A percentile compares a stretch with the other conserved stretches of the same genome.
Conservation (phyloP, 78 protist species). For the Cavenderia fasciculata region DNA sequence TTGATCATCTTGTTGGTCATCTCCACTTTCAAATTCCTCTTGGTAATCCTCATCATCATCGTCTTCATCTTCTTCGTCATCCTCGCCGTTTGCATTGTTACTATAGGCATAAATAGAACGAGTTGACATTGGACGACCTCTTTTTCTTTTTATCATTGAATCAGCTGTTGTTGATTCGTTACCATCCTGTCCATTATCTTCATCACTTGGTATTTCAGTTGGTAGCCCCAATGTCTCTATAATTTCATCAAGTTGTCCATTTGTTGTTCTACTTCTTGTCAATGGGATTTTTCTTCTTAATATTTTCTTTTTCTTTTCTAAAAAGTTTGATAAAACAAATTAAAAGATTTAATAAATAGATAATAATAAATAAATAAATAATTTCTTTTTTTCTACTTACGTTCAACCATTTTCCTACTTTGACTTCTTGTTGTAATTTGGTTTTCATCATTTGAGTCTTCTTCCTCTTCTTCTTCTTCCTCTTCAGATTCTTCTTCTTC, state of each 20-base stretch:
- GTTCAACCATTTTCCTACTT: neutral
- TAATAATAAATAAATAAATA: no score
- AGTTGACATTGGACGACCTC: neutral
- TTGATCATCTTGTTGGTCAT: conserved; percentile 13
- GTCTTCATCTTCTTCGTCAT: conserved; percentile 16
- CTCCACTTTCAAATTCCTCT: conserved; percentile 1
- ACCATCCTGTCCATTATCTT: neutral
- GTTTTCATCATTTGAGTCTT: conserved; percentile 22
- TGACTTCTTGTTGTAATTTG: conserved; percentile 9
- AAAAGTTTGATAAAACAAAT: no score
- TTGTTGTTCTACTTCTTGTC: conserved; percentile 41
- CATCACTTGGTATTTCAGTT: neutral
- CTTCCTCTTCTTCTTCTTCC: neutral
- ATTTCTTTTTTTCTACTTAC: neutral
- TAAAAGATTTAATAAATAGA: no score
- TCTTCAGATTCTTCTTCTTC: neutral
- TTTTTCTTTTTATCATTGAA: neutral
- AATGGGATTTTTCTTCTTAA: neutral
- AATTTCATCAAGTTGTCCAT: conserved; percentile 35
- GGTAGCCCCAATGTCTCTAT: conserved; percentile 55
- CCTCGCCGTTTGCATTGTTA: neutral
- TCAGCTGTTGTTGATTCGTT: neutral
- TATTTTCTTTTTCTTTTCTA: neutral
- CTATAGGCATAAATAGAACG: neutral
- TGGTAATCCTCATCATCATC: conserved; percentile 9